These are phyloP conservation scores for Globisporangium middletonii DNA, from an alignment of 352 stramenopile genomes.

Conservation along the genomic window DNA sequence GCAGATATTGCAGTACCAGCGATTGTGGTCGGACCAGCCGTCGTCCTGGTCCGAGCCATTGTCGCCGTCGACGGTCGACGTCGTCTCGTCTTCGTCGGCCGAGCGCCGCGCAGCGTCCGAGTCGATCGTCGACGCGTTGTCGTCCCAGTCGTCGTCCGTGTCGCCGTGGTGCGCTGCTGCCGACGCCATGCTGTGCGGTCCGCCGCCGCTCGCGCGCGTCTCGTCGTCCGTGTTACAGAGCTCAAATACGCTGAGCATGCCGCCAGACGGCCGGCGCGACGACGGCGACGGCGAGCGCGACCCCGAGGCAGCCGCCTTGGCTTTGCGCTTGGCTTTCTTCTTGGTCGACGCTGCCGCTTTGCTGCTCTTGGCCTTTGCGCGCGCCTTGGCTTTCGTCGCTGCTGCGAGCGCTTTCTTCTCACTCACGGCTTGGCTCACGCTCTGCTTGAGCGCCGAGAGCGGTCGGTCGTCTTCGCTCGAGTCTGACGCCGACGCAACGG, in stretches of 20 bases:
- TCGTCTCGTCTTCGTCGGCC: conserved; percentile 17
- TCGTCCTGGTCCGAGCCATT: conserved; percentile 39
- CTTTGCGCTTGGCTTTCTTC: conserved; percentile 3
- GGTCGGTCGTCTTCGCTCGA: conserved; percentile 11
- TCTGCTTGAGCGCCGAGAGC: conserved; percentile 4
- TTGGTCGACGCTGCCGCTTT: conserved; percentile 2
- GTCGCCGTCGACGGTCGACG: conserved; percentile 29
- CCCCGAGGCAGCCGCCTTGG: background rate
- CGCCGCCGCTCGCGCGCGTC: background rate
- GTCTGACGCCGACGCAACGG: background rate
- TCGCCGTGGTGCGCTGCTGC: conserved; percentile 2
- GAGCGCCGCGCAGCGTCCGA: conserved; percentile 13
- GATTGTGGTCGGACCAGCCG: conserved; percentile 82
- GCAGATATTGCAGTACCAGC: conserved; percentile 89
- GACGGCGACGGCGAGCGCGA: conserved; percentile 9
- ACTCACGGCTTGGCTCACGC: background rate
- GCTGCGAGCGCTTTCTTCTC: background rate
- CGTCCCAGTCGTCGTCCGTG: conserved; percentile 21
- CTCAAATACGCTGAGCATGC: conserved; percentile 79
- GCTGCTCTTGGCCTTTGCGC: conserved; percentile 5
- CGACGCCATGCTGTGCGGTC: background rate
- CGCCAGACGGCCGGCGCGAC: conserved; percentile 19
- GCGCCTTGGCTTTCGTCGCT: background rate
- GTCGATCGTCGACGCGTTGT: conserved; percentile 10
- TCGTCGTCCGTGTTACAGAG: conserved; percentile 64